These are phyloP conservation scores for Entomortierella chlamydospora DNA, from an alignment of 192 early-diverging fungal genomes.

Conservation along the genomic window DNA sequence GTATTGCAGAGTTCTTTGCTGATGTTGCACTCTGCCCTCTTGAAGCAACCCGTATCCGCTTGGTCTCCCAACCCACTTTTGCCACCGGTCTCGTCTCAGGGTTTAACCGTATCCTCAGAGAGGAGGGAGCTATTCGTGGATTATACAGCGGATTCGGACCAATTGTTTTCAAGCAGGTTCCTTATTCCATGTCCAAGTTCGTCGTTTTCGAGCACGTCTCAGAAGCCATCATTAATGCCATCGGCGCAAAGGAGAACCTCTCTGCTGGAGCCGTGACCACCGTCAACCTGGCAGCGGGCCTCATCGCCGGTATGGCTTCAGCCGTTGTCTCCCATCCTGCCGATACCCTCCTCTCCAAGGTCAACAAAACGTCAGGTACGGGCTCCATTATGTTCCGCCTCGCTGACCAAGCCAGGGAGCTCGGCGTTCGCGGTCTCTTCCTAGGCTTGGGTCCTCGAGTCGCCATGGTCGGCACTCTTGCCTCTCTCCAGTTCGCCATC, in stretches of 20 bases:
- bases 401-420: slow-evolving; percentile 52
- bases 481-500: slow-evolving; percentile 72
- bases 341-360: slow-evolving; percentile 74
- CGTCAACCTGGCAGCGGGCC: slow-evolving; percentile 6
- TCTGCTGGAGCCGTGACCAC: not conserved
- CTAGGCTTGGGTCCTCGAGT: slow-evolving; percentile 60
- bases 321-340: slow-evolving; percentile 73
- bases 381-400: slow-evolving; percentile 66
- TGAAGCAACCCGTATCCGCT: slow-evolving; percentile 78
- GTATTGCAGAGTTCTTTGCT: slow-evolving; percentile 79
- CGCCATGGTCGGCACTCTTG: slow-evolving; percentile 71
- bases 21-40: slow-evolving; percentile 79
- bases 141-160: slow-evolving; percentile 84
- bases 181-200: slow-evolving; percentile 85
- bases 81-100: slow-evolving; percentile 69
- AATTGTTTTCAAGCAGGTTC: slow-evolving; percentile 78
- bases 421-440: slow-evolving; percentile 55
- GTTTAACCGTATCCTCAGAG: slow-evolving; percentile 67
- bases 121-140: slow-evolving; percentile 73
- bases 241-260: slow-evolving; percentile 28
- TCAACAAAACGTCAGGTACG: slow-evolving; percentile 71
- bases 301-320: slow-evolving; percentile 71
- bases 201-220: slow-evolving; percentile 69
- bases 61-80: slow-evolving; percentile 76
- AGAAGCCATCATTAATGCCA: slow-evolving; percentile 56